A percentile compares a stretch with the other conserved stretches of the same genome.
phyloP scores from a whole-genome alignment of 495 filamentous ascomycete genomes.

The Daldinia bambusicola region DNA sequence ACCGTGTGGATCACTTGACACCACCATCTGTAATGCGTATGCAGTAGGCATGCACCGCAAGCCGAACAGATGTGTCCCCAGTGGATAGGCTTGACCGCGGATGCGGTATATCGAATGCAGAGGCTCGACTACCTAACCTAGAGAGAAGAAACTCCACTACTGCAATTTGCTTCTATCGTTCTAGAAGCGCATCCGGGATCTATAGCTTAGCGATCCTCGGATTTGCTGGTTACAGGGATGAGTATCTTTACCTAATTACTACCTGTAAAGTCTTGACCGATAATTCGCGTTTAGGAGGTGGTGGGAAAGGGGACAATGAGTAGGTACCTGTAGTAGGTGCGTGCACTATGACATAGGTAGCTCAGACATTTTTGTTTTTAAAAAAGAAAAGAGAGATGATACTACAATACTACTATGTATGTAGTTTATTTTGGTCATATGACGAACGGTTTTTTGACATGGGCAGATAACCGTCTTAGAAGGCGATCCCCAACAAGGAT shows the following conservation, averaged over 20 bases:
- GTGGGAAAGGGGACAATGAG: constrained; percentile 2
- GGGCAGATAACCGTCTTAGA: constrained; percentile 44
- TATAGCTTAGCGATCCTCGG: not conserved
- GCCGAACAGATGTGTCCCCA: constrained; percentile 30
- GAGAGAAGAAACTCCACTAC: constrained; percentile 10
- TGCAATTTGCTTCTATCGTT: constrained; percentile 27
- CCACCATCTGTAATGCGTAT: constrained; percentile 35
- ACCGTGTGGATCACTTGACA: constrained; percentile 40
- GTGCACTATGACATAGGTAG: no score
- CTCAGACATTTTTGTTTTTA: not conserved
- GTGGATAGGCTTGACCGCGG: constrained; percentile 35
- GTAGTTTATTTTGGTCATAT: constrained; percentile 34
- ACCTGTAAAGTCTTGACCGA: constrained; percentile 13
- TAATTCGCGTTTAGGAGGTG: constrained; percentile 1
- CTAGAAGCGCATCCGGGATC: constrained; percentile 35
- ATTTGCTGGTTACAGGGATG: not conserved
- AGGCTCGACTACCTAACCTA: constrained; percentile 21
- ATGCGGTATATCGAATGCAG: constrained; percentile 38
- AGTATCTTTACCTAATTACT: constrained; percentile 6
- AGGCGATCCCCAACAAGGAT: constrained; percentile 41
- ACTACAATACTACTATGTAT: not conserved
- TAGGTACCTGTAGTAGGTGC: not conserved
- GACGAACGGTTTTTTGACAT: constrained; percentile 29
- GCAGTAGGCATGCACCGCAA: constrained; percentile 33
- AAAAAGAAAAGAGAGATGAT: constrained; percentile 20